Base-by-base conservation (phyloP, 768 basidiomycete genomes). In the Baorangia bicolor region DNA sequence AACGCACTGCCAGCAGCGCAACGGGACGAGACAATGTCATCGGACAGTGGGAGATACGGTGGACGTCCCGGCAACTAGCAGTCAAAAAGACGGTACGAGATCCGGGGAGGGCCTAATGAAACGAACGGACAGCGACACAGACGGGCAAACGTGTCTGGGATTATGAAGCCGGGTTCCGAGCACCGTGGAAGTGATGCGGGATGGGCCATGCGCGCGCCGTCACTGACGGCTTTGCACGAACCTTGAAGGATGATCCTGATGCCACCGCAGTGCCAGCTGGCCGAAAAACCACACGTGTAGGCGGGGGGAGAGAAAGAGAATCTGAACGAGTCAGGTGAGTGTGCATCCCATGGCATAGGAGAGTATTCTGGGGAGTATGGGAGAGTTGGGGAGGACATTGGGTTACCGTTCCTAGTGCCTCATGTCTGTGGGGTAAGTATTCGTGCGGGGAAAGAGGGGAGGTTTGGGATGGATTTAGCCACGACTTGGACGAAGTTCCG, bases 371-470 rank as follows among this genome's bases (percentile, higher is more conserved):
- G 31, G 31, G 31, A 18, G 56, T 33, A 31, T 51, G 55, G 33
- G 58, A 61, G 40, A 27, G 21, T 21, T 33, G 47, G 13, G 23
- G 11, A 20, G 47, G 23, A 25, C 0, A n/a, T 0, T 21, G 5
- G 30, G 21, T 34, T 40, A 21, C 47, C 31, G 11, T 28, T 33
- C 41, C 8, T 20, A 34, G 28, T 31, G 57, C 53, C 59, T 60
- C 63, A 47, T 63, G 64, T 46, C 11, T 68, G 66, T 42, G 67
- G 67, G 67, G 67, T 63, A 62, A 37, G 14, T 2, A 38, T 47
- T 43, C 55, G 28, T 65, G 67, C 54, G 67, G 67, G 67, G 67
- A 53, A 64, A 62, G 55, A 49, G 63, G 55, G 67, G 58, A 37
- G 28, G 28, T 4, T 7, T 30, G 30, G 30, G 30, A 30, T 30